phyloP scores from a whole-genome alignment of 768 basidiomycete genomes.

The Russula virescens region DNA sequence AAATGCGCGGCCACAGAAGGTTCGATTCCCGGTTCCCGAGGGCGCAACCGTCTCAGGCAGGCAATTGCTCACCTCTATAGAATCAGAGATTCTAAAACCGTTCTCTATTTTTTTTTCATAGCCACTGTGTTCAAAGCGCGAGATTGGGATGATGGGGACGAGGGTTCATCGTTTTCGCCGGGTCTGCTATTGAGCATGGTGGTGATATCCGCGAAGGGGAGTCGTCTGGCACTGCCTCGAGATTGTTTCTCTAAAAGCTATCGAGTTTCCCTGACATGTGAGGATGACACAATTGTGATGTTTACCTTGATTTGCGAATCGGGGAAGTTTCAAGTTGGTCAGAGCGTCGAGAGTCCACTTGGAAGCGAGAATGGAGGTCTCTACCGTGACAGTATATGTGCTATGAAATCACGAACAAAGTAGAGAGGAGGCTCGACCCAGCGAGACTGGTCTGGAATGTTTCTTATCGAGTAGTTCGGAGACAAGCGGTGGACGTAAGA shows the following conservation, averaged over 20 bases:
- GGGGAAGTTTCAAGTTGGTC: neutral
- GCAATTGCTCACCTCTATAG: neutral
- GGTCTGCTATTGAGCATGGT: neutral
- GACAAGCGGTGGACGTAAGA: neutral
- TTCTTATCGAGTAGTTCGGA: neutral
- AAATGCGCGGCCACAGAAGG: neutral
- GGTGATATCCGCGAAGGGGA: conserved; percentile 22
- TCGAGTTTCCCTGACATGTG: conserved; percentile 4
- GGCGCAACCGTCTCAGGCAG: neutral
- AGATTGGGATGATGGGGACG: neutral
- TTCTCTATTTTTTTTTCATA: neutral
- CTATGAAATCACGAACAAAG: conserved; percentile 19
- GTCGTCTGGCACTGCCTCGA: conserved; percentile 2
- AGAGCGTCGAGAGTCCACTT: neutral
- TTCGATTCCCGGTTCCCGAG: neutral
- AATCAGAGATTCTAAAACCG: neutral
- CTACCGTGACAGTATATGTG: conserved; percentile 2
- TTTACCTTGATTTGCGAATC: neutral
- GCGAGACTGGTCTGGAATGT: conserved; percentile 2
- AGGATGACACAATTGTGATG: neutral
- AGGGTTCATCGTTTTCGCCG: neutral
- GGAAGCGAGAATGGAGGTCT: neutral
- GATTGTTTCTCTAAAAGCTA: neutral
- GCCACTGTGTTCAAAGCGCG: neutral
- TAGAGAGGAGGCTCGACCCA: conserved; percentile 5